Percentiles rank a stretch among this genome's conserved stretches.
These are phyloP conservation scores for Hymenotorrendiella dingleyae DNA, from an alignment of 2,329 filamentous ascomycete genomes.

Conservation along the genomic window DNA sequence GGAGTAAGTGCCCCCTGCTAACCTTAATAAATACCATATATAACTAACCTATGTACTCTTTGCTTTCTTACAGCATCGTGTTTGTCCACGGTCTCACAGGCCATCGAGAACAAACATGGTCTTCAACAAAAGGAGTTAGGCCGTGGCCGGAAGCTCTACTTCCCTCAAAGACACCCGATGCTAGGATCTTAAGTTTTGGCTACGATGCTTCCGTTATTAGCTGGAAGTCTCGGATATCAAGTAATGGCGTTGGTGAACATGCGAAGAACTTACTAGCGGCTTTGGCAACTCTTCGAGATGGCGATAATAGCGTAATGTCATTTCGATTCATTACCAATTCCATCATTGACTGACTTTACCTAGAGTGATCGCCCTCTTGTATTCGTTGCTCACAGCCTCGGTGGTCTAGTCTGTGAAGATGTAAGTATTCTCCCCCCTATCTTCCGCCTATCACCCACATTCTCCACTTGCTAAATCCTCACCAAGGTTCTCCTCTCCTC, in stretches of 20 bases:
- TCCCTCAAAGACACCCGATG: slow-evolving; percentile 24
- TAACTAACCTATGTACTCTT: too few relatives aligned
- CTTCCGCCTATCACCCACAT: too few relatives aligned
- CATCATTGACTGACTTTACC: slow-evolving; percentile 5
- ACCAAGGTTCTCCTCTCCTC: slow-evolving; percentile 29
- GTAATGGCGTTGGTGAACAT: slow-evolving; percentile 28
- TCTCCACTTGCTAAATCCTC: too few relatives aligned
- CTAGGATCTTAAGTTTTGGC: slow-evolving; percentile 36
- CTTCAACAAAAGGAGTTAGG: slow-evolving; percentile 21
- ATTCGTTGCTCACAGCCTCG: slow-evolving; percentile 35
- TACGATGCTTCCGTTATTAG: slow-evolving; percentile 32
- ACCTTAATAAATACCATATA: too few relatives aligned
- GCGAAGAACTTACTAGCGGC: slow-evolving; percentile 27
- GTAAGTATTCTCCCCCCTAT: too few relatives aligned
- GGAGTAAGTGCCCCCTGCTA: too few relatives aligned
- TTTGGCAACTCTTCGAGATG: slow-evolving; percentile 23
- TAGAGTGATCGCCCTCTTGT: slow-evolving; percentile 21
- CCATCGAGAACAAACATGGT: slow-evolving; percentile 36
- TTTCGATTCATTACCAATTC: too few relatives aligned
- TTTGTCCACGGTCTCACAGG: slow-evolving; percentile 39
- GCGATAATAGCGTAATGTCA: slow-evolving; percentile 27
- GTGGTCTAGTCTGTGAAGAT: slow-evolving; percentile 36
- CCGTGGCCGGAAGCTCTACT: slow-evolving; percentile 35
- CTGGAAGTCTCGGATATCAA: slow-evolving; percentile 24
- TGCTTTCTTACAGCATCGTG: too few relatives aligned